Evolutionary conservation across 2,329 filamentous ascomycete species (phyloP).

Genomic region (Botrytis pseudocinerea): DNA sequence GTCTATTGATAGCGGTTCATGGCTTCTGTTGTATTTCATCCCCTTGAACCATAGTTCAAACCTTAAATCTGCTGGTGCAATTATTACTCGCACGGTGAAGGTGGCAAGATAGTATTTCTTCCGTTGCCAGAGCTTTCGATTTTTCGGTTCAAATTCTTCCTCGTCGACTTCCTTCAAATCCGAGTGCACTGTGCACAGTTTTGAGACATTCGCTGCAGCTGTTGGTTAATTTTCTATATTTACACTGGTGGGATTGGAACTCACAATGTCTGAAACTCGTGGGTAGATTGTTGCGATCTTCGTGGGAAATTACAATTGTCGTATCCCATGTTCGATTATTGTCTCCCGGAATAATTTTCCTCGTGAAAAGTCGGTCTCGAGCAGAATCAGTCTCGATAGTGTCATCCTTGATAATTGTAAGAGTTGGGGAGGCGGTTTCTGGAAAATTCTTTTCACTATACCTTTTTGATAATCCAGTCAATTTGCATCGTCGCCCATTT

Average conservation of each 20-base stretch:
- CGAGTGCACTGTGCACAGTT: constrained; percentile 46
- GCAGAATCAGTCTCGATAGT: constrained; percentile 42
- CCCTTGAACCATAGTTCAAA: constrained; percentile 50
- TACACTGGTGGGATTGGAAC: constrained; percentile 9
- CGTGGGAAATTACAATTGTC: constrained; percentile 45
- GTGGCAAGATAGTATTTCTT: constrained; percentile 45
- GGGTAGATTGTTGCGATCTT: constrained; percentile 43
- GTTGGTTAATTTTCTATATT: not conserved
- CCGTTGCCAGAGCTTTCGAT: constrained; percentile 43
- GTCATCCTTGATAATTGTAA: constrained; percentile 42
- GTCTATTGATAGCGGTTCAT: constrained; percentile 24
- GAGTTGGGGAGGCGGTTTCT: not conserved
- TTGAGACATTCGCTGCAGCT: constrained; percentile 42
- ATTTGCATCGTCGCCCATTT: constrained; percentile 47
- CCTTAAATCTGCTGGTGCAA: constrained; percentile 55
- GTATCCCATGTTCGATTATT: constrained; percentile 44
- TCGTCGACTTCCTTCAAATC: constrained; percentile 46
- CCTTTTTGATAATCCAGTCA: constrained; percentile 47
- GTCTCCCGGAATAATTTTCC: constrained; percentile 42
- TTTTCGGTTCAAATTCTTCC: constrained; percentile 43
- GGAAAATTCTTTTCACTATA: constrained; percentile 17
- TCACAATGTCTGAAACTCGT: constrained; percentile 44
- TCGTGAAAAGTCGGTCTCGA: constrained; percentile 37
- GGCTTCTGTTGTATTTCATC: constrained; percentile 36
- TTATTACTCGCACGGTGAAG: constrained; percentile 55